Base-by-base conservation (phyloP, 495 filamentous ascomycete species). In the Trichoderma reesei region DNA sequence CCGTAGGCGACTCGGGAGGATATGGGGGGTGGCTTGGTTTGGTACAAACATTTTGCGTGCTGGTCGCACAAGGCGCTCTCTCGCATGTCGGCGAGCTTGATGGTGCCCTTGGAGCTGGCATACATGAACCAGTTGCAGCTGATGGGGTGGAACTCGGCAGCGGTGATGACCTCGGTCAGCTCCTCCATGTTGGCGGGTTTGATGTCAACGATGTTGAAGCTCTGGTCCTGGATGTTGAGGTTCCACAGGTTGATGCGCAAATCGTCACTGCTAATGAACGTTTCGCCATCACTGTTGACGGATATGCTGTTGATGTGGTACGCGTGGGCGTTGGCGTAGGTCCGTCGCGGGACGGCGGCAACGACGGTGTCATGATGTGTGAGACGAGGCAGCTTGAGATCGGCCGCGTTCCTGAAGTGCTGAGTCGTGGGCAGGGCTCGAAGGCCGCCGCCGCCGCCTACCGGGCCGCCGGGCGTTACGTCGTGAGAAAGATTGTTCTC, bases 121-220 rank as follows among this genome's bases (percentile, higher is more conserved):
- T 98, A 98, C 95, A 98, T 98, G 78, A 98, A 98, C 91, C 90
- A 96, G 76, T 98, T 98, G 80, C 94, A 98, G 80, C 93, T 96
- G 69, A 86, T 81, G 36, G 94, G 94, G 73, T 98, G 94, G 73
- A 98, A 98, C 72, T 98, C 94, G 54, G 94, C 95, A 41, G 94
- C 94, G 36, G 94, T 98, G 69, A 98, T 98, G 64, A 98, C 94
- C 75, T 98, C 94, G 2, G 94, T 98, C 67, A 98, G 81, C 79
- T 98, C 94, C 75, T 98, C 94, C 94, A 98, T 98, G 75, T 98
- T 98, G 11, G 94, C 94, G 1, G 94, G 94, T 74, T 98, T 98
- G 77, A 98, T 98, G 75, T 98, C 94, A 66, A 98, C 94, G 72
- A 98, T 98, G 79, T 98, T 98, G 84, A 98, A 98, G 81, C 94